Conservation (phyloP, 371 early-diverging fungal genomes). For the Syncephalastrum sp. region DNA sequence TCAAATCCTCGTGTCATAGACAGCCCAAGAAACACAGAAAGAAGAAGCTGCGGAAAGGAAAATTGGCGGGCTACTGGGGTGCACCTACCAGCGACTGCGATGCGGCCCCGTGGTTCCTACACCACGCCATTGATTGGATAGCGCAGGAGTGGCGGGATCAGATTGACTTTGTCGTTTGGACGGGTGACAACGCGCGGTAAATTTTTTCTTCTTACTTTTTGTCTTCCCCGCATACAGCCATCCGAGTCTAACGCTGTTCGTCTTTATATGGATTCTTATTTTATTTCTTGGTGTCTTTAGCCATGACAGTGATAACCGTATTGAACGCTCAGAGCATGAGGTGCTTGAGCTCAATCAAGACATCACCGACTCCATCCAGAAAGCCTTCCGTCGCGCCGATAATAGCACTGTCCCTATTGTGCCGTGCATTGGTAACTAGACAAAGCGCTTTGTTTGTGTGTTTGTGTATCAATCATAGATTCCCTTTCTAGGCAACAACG, state of each 20-base stretch:
- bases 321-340: conserved; percentile 35
- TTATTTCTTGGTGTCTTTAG: conserved; percentile 21
- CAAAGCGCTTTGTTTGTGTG: not conserved
- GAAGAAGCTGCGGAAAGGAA: conserved; percentile 20
- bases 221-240: not conserved
- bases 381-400: conserved; percentile 12
- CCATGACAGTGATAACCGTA: conserved; percentile 61
- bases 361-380: conserved; percentile 16
- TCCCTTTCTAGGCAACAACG: conserved; percentile 66
- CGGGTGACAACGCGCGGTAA: conserved; percentile 74
- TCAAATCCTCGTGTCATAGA: conserved; percentile 59
- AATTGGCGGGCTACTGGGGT: conserved; percentile 53
- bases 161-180: conserved; percentile 77
- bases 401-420: conserved; percentile 41
- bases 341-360: conserved; percentile 48
- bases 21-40: conserved; percentile 23
- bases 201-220: too few relatives aligned
- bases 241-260: not conserved
- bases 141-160: conserved; percentile 44
- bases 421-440: conserved; percentile 38
- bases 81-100: conserved; percentile 66
- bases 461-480: conserved; percentile 11
- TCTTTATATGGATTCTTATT: too few relatives aligned
- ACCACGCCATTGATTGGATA: conserved; percentile 66
- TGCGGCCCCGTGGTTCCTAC: conserved; percentile 55